phyloP scores from a whole-genome alignment of 2,329 filamentous ascomycete genomes.

The Periconia sp. region DNA sequence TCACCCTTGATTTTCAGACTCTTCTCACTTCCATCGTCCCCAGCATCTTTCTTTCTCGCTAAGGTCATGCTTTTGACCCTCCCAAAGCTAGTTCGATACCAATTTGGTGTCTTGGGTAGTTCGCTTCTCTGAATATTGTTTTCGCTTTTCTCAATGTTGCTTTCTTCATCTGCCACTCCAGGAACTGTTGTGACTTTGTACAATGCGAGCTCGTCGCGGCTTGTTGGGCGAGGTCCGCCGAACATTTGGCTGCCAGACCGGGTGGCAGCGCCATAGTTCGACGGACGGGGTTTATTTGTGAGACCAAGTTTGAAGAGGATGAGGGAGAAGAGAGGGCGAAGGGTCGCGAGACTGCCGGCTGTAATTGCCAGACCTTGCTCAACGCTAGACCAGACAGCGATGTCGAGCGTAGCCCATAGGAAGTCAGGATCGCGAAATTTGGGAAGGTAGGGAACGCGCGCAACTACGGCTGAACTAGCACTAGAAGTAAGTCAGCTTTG shows the following conservation, averaged over 20 bases:
- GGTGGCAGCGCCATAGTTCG: conserved; percentile 28
- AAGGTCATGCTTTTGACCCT: conserved; percentile 4
- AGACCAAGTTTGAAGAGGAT: conserved; percentile 32
- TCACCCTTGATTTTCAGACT: conserved; percentile 24
- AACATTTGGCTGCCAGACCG: conserved; percentile 10
- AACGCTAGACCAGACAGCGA: conserved; percentile 45
- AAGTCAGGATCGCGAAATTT: conserved; percentile 40
- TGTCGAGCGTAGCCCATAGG: conserved; percentile 42
- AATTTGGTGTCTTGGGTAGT: conserved; percentile 9
- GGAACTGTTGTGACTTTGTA: conserved; percentile 27
- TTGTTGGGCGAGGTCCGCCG: not conserved
- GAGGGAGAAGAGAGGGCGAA: conserved; percentile 41
- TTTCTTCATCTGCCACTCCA: conserved; percentile 21
- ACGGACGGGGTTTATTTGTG: conserved; percentile 24
- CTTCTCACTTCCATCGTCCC: conserved; percentile 31
- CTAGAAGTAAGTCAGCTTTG: conserved; percentile 14
- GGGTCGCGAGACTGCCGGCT: conserved; percentile 42
- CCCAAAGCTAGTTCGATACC: conserved; percentile 13
- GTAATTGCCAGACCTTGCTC: conserved; percentile 47
- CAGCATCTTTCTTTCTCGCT: conserved; percentile 9
- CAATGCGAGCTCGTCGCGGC: conserved; percentile 18
- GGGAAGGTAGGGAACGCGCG: conserved; percentile 34
- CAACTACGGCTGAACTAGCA: conserved; percentile 43
- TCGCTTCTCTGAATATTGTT: not conserved
- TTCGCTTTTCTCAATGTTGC: conserved; percentile 17